Evolutionary conservation across 2,329 filamentous ascomycete species (phyloP).

Genomic region (Fusarium mundagurra): DNA sequence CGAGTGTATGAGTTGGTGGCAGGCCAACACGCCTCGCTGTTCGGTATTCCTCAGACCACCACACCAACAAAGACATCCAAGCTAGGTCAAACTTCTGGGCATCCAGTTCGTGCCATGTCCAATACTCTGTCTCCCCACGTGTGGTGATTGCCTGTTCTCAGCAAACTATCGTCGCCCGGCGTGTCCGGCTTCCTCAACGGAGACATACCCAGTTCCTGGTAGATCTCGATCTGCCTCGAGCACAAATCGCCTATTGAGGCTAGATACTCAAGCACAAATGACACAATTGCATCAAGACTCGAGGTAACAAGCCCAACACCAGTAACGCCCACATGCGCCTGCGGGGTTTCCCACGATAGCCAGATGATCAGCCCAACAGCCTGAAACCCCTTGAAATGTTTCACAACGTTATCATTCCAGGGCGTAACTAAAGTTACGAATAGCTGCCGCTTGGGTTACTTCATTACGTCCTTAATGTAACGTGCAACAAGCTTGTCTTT

Average conservation of each 20-base stretch:
- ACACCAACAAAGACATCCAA: slow-evolving; percentile 20
- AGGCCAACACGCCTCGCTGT: slow-evolving; percentile 1
- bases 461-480: not conserved
- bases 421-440: not conserved
- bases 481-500: not conserved
- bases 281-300: slow-evolving; percentile 13
- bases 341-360: not conserved
- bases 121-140: slow-evolving; percentile 23
- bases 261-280: slow-evolving; percentile 22
- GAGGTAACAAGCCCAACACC: not conserved
- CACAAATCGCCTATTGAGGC: slow-evolving; percentile 13
- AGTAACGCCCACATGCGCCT: not conserved
- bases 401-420: slow-evolving; percentile 15
- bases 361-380: not conserved
- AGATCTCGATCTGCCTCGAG: slow-evolving; percentile 26
- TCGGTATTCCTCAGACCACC: slow-evolving; percentile 12
- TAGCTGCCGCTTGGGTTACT: slow-evolving; percentile 8
- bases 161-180: slow-evolving; percentile 11
- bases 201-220: slow-evolving; percentile 2
- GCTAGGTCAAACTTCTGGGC: slow-evolving; percentile 10
- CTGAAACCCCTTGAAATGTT: slow-evolving; percentile 3
- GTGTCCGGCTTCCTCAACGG: slow-evolving; percentile 4
- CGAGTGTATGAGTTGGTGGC: not conserved
- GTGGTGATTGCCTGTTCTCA: slow-evolving; percentile 5
- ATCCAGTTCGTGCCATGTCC: slow-evolving; percentile 18